Base-by-base conservation (phyloP, 306 rosid genomes). In the Calophaca sinica region DNA sequence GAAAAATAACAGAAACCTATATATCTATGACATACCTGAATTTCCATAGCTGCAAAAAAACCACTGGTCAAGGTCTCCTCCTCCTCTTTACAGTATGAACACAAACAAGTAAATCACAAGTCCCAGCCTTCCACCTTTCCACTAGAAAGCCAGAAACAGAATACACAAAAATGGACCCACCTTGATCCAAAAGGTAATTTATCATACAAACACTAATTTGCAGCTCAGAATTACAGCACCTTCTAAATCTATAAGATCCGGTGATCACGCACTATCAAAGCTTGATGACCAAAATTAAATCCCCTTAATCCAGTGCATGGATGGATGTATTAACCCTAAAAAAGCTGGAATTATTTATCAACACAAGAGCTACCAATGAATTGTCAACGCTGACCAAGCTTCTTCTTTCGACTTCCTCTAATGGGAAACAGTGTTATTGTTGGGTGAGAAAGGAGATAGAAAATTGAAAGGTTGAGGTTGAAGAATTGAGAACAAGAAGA, bases 11-110 rank as follows among this genome's bases (percentile, higher is more conserved):
- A 55, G 7, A 67, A 66, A 77, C 46, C 33, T 50, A 33, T 1
- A 55, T 33, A 53, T 42, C 2, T 39, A 4, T 28, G 26, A 69
- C 86, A 38, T 81, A 87, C 94, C 33, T 82, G 85, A 78, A 75
- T 63, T n/a, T 73, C 71, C 89, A 85, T 85, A 52, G 74, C 80
- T 60, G 83, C 65, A 73, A 78, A 73, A 78, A 79, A 38, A 70
- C 59, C 77, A 50, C 50, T 73, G 26, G 48, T 51, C 50, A 79
- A 69, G 59, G 54, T 70, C 76, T 55, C 42, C 71, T 70, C 26
- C 62, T 44, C 29, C 45, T 20, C 26, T 67, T 76, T 64, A 33
- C 36, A 33, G 36, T 33, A 33, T 33, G 14, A 42, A 29, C 62
- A 63, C 53, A 20, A 50, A 62, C 65, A 41, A 31, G 29, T n/a